A percentile compares a stretch with the other conserved stretches of the same genome.
phyloP scores from a whole-genome alignment of 495 filamentous ascomycete species.

The Trichoderma reesei region DNA sequence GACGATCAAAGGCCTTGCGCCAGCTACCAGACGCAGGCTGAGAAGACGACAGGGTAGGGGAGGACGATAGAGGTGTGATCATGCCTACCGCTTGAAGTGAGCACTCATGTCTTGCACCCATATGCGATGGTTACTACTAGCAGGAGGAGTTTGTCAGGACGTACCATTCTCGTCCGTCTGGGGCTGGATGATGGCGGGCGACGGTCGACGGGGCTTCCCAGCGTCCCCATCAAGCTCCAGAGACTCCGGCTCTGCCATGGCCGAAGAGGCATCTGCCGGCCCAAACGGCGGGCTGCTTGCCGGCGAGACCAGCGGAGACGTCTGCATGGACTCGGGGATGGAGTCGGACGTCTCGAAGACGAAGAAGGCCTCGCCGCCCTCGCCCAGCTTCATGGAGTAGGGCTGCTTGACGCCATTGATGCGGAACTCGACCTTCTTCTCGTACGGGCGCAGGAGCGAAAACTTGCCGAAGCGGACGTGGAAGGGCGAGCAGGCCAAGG shows the following conservation, averaged over 20 bases:
- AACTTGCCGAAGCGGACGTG: constrained; percentile 99
- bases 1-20: constrained; percentile 28
- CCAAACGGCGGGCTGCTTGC: constrained; percentile 64
- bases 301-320: constrained; percentile 85
- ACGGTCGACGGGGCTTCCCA: constrained; percentile 28
- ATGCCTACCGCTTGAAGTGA: constrained; percentile 31
- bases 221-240: constrained; percentile 54
- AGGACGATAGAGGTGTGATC: constrained; percentile 53
- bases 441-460: constrained; percentile 84
- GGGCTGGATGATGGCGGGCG: constrained; percentile 23
- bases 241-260: constrained; percentile 72
- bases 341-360: constrained; percentile 88
- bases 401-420: constrained; percentile 89
- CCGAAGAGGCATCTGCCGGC: constrained; percentile 43
- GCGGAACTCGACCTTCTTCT: constrained; percentile 98
- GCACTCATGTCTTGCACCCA: constrained; percentile 11
- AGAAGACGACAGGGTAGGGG: constrained; percentile 43
- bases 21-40: constrained; percentile 35
- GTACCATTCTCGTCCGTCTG: constrained; percentile 21
- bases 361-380: constrained; percentile 97
- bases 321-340: constrained; percentile 84
- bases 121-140: not conserved
- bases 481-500: constrained; percentile 82
- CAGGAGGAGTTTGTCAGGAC: constrained; percentile 1
- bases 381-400: constrained; percentile 96